These are phyloP conservation scores for Choanephora cucurbitarum DNA, from an alignment of 371 early-diverging fungal species.

Conservation along the genomic window DNA sequence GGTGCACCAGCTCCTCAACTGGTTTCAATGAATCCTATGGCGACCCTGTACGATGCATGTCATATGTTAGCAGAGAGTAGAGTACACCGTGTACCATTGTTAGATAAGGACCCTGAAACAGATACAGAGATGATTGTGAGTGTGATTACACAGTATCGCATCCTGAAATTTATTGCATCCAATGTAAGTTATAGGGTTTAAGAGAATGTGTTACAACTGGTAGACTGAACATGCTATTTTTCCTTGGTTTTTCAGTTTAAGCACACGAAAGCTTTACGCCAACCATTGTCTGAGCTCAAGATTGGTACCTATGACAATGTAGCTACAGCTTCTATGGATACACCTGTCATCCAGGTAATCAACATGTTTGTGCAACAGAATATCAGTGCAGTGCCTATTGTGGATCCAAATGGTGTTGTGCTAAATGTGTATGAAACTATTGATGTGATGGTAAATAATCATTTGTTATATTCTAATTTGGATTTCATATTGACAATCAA, in stretches of 20 bases:
- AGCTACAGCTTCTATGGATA: conserved; percentile 75
- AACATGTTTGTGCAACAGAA: conserved; percentile 83
- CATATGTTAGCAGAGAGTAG: conserved; percentile 73
- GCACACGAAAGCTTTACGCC: conserved; percentile 63
- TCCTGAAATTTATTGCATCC: conserved; percentile 87
- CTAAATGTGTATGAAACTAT: conserved; percentile 94
- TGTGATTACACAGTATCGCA: conserved; percentile 89
- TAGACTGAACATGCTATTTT: too few species aligned
- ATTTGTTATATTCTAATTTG: conserved; percentile 12
- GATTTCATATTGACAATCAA: not conserved
- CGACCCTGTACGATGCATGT: conserved; percentile 83
- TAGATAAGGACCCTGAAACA: conserved; percentile 77
- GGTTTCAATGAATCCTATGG: conserved; percentile 78
- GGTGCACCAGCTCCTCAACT: conserved; percentile 62
- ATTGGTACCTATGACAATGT: conserved; percentile 87
- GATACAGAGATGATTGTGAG: conserved; percentile 87
- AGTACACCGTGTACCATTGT: conserved; percentile 84
- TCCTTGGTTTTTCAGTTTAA: too few species aligned
- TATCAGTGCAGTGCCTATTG: conserved; percentile 91
- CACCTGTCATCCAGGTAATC: conserved; percentile 85
- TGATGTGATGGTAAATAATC: conserved; percentile 92
- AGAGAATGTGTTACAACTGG: too few species aligned
- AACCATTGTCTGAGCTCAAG: conserved; percentile 73
- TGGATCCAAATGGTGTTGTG: conserved; percentile 83
- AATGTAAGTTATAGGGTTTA: conserved; percentile 77